Percentiles rank a stretch among this genome's conserved stretches.
phyloP scores from a whole-genome alignment of 768 basidiomycete species.

The Galerina sulciceps region DNA sequence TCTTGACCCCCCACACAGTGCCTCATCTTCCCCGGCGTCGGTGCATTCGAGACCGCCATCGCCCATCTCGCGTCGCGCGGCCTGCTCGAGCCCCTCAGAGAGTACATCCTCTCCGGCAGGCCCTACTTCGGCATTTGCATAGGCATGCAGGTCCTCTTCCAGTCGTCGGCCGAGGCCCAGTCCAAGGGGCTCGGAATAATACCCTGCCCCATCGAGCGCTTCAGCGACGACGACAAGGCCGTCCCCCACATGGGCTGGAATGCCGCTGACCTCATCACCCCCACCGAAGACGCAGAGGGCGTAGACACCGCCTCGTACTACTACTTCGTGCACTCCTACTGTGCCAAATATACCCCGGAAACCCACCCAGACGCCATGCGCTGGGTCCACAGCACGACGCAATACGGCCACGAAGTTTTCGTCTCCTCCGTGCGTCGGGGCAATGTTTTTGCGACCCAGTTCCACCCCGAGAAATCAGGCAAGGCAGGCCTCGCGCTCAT shows the following conservation, averaged over 20 bases:
- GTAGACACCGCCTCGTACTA: slow-evolving; percentile 68
- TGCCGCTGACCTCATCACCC: slow-evolving; percentile 61
- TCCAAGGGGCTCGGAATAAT: slow-evolving; percentile 82
- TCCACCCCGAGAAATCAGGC: slow-evolving; percentile 98
- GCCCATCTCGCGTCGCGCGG: slow-evolving; percentile 72
- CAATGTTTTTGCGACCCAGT: slow-evolving; percentile 92
- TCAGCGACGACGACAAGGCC: slow-evolving; percentile 73
- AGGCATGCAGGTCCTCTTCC: slow-evolving; percentile 96
- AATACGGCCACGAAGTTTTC: slow-evolving; percentile 94
- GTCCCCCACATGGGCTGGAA: slow-evolving; percentile 99
- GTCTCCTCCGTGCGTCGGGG: slow-evolving; percentile 80
- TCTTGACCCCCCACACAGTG: slow-evolving; percentile 53
- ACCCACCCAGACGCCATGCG: slow-evolving; percentile 57
- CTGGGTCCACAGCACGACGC: slow-evolving; percentile 87
- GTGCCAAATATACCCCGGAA: slow-evolving; percentile 72
- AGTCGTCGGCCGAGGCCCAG: slow-evolving; percentile 81
- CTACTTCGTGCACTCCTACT: slow-evolving; percentile 98
- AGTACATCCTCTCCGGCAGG: slow-evolving; percentile 84
- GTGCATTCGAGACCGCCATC: slow-evolving; percentile 89
- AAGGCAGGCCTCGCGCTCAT: slow-evolving; percentile 82
- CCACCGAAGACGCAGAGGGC: slow-evolving; percentile 43
- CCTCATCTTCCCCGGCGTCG: slow-evolving; percentile 97
- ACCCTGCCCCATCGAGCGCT: slow-evolving; percentile 78
- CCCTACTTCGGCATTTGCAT: slow-evolving; percentile 99
- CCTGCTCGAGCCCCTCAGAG: slow-evolving; percentile 76